Conservation (phyloP, 2,329 filamentous ascomycete genomes). For the Colletotrichum tofieldiae region DNA sequence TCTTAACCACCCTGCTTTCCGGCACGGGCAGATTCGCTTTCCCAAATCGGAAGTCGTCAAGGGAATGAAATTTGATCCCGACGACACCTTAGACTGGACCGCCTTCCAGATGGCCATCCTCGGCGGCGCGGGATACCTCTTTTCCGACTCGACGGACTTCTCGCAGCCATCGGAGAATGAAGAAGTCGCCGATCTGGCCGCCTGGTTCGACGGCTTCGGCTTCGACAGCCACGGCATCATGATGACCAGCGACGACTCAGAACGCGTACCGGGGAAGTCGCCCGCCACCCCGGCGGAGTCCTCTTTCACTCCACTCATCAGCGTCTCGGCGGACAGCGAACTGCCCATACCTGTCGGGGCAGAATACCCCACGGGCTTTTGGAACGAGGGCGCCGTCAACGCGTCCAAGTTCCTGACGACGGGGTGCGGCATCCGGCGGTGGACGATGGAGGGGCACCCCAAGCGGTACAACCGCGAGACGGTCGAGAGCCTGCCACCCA, state of each 20-base stretch:
- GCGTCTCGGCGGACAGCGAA: constrained; percentile 50
- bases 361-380: constrained; percentile 54
- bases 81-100: constrained; percentile 73
- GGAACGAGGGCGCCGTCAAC: constrained; percentile 52
- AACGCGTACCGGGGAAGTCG: not conserved
- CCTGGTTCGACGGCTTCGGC: constrained; percentile 68
- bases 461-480: constrained; percentile 50
- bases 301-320: constrained; percentile 18
- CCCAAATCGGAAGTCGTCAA: constrained; percentile 60
- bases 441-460: constrained; percentile 55
- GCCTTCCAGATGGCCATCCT: constrained; percentile 77
- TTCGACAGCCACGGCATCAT: constrained; percentile 62
- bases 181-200: constrained; percentile 63
- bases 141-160: constrained; percentile 60
- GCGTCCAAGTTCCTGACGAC: constrained; percentile 52
- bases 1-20: constrained; percentile 63
- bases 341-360: constrained; percentile 56
- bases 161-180: constrained; percentile 59
- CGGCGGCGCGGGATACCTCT: constrained; percentile 69
- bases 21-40: constrained; percentile 71
- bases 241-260: constrained; percentile 39
- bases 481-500: constrained; percentile 60
- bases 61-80: constrained; percentile 57
- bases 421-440: constrained; percentile 51
- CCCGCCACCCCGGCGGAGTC: not conserved